Conservation (phyloP, 2,329 filamentous ascomycete genomes). For the Penicillium hesseltinei region DNA sequence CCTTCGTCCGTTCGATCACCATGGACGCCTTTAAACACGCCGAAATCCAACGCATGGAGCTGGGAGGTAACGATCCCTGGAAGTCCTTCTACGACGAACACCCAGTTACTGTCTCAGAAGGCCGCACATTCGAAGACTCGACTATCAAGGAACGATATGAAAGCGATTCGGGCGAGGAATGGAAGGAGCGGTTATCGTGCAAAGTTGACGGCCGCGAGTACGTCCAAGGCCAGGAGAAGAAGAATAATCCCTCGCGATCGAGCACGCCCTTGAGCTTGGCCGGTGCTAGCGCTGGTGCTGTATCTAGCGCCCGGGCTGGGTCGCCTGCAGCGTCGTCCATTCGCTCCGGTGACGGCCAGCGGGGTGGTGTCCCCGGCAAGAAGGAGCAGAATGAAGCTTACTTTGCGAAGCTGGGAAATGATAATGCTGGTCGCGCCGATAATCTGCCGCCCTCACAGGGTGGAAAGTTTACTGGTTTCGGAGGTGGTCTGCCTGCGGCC, state of each 20-base stretch:
- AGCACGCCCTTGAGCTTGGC: conserved; percentile 28
- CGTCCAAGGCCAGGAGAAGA: conserved; percentile 66
- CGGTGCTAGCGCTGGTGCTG: not conserved
- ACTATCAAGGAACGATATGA: conserved; percentile 90
- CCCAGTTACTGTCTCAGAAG: conserved; percentile 63
- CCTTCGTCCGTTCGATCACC: conserved; percentile 93
- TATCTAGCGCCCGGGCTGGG: conserved; percentile 11
- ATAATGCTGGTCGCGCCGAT: conserved; percentile 74
- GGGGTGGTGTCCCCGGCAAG: conserved; percentile 46
- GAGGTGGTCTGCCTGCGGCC: conserved; percentile 65
- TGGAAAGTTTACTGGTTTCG: conserved; percentile 89
- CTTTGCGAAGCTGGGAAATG: conserved; percentile 79
- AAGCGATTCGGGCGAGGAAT: conserved; percentile 87
- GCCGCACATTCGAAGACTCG: conserved; percentile 75
- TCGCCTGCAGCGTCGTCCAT: conserved; percentile 27
- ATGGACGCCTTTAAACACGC: conserved; percentile 97
- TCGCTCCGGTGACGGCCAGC: conserved; percentile 22
- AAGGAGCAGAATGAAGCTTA: conserved; percentile 78
- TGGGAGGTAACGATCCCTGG: conserved; percentile 87
- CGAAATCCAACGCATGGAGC: conserved; percentile 91
- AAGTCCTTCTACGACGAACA: conserved; percentile 80
- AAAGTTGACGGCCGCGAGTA: conserved; percentile 89
- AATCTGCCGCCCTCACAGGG: conserved; percentile 81
- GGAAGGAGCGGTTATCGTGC: conserved; percentile 82
- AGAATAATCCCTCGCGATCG: conserved; percentile 36